These are phyloP conservation scores for Niebla homalea DNA, from an alignment of 495 filamentous ascomycete species.

Conservation along the genomic window DNA sequence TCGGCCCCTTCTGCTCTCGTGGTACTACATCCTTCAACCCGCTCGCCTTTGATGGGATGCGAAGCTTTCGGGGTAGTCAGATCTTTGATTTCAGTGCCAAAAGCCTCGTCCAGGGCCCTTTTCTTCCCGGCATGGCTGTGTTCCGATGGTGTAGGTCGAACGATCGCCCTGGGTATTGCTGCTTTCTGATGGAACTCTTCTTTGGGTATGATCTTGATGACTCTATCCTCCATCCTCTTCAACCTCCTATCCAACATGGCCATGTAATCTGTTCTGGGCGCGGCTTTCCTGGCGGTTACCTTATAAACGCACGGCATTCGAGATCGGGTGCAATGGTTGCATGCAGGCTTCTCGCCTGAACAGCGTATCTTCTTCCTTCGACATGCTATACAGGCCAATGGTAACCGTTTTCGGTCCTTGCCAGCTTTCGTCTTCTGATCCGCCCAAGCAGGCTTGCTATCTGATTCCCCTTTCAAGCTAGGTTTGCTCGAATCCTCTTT, in stretches of 20 bases:
- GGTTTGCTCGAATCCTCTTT: conserved; percentile 17
- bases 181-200: conserved; percentile 50
- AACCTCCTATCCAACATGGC: conserved; percentile 92
- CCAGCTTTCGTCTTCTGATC: conserved; percentile 97
- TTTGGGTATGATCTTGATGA: conserved; percentile 91
- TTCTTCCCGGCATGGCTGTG: conserved; percentile 55
- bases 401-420: conserved; percentile 87
- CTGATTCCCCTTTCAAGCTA: conserved; percentile 39
- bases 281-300: conserved; percentile 84
- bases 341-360: conserved; percentile 93
- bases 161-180: conserved; percentile 56
- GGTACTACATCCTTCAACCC: conserved; percentile 51
- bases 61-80: conserved; percentile 53
- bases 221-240: conserved; percentile 92
- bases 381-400: conserved; percentile 91
- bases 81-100: conserved; percentile 65
- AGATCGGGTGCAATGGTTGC: conserved; percentile 89
- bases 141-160: conserved; percentile 64
- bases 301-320: conserved; percentile 98
- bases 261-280: conserved; percentile 98
- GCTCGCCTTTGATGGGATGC: conserved; percentile 35
- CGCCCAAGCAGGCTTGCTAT: conserved; percentile 65
- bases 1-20: conserved; percentile 70
- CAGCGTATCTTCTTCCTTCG: conserved; percentile 96
- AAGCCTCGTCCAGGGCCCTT: conserved; percentile 76